phyloP scores from a whole-genome alignment of 2,329 filamentous ascomycete species.

The Aotearoamyces nothofagi region DNA sequence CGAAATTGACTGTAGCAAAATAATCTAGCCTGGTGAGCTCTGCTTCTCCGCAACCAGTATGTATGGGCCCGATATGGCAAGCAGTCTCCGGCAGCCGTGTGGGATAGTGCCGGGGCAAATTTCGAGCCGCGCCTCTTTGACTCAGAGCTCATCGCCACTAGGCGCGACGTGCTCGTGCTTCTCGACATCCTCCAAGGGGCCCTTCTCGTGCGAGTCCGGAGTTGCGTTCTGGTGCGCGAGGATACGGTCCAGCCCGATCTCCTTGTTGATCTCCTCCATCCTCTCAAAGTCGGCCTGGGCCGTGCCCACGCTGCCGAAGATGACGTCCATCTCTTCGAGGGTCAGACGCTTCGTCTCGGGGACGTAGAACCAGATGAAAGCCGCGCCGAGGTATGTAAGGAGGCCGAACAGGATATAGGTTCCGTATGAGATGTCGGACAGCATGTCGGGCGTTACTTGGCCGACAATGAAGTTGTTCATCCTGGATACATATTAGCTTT shows the following conservation, averaged over 20 bases:
- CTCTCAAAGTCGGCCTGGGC: conserved; percentile 52
- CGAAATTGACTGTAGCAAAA: too few relatives aligned
- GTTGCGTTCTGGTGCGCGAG: conserved; percentile 1
- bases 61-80: too few relatives aligned
- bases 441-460: conserved; percentile 54
- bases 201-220: too few relatives aligned
- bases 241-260: conserved; percentile 45
- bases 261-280: conserved; percentile 58
- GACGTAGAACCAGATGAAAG: conserved; percentile 32
- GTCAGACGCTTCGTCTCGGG: conserved; percentile 37
- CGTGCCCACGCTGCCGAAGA: conserved; percentile 52
- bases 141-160: too few relatives aligned
- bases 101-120: too few relatives aligned
- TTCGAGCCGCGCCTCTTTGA: too few relatives aligned
- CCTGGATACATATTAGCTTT: not conserved
- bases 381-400: conserved; percentile 45
- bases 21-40: too few relatives aligned
- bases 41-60: too few relatives aligned
- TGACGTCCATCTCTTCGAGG: conserved; percentile 44
- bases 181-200: too few relatives aligned
- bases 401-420: conserved; percentile 59
- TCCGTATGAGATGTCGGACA: conserved; percentile 48
- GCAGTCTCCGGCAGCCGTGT: too few relatives aligned
- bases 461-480: conserved; percentile 49
- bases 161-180: too few relatives aligned